Base-by-base conservation (phyloP, 2,329 filamentous ascomycete species). In the Cercospora zeina region DNA sequence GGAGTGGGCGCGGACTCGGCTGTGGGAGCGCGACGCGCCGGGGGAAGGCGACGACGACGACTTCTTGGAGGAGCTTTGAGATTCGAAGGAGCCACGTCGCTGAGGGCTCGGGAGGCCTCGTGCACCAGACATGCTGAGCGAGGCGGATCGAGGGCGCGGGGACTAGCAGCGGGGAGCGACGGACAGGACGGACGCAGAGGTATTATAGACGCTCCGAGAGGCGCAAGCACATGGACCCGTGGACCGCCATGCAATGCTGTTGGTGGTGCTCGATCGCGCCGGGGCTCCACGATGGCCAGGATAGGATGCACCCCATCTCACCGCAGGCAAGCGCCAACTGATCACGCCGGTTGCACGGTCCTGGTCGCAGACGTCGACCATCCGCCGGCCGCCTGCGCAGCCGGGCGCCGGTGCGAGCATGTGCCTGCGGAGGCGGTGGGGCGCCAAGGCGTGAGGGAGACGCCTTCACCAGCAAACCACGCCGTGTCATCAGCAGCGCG, bases 361-460 rank as follows among this genome's bases (percentile, higher is more conserved):
- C 54, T 37, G 45, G 37, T 53, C 19, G 49, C 37, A 49, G 47
- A 61, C 39, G 58, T n/a, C 21, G 49, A 19, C 33, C 47, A 47
- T 27, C 34, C 37, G 54, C 50, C 27, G 55, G 47, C 54, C 49
- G 58, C 24, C 45, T 57, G 39, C 16, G 39, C 50, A 14, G 49
- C 59, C 62, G 59, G 51, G 42, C 33, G n/a, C 62, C 33, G 56
- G 24, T 63, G 42, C 61, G 62, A 61, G 65, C 63, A 64, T 63
- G 42, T 65, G 60, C 62, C 63, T 63, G 63, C 47, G 50, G 8
- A 49, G 45, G 42, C 27, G 34, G 63, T 65, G 63, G 63, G 60
- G 64, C 63, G 65, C 65, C 65, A 67, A 67, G 65, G 39, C 1
- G 47, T 51, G 58, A 61, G 61, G 65, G 63, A 65, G 63, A 64